These are phyloP conservation scores for Calonectria ilicicola DNA, from an alignment of 2,329 filamentous ascomycete genomes.

Conservation along the genomic window DNA sequence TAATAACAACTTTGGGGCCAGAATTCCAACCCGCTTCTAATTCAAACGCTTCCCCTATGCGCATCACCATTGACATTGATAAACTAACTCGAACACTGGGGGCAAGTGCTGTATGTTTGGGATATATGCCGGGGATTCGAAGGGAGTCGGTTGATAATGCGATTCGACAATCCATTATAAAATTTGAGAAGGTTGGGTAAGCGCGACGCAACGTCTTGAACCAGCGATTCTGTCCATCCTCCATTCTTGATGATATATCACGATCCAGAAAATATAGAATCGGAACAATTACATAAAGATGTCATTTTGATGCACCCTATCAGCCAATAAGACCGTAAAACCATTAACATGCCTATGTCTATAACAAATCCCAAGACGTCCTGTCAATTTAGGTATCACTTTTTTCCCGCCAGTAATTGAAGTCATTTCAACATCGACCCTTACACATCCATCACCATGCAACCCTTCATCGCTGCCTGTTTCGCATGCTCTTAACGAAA, in stretches of 20 bases:
- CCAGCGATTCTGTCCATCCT: too few relatives aligned
- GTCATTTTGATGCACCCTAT: neutral
- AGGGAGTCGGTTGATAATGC: slow-evolving; percentile 1
- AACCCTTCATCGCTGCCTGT: neutral
- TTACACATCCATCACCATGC: too few relatives aligned
- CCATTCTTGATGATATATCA: too few relatives aligned
- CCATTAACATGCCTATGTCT: neutral
- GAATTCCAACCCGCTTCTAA: neutral
- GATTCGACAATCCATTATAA: neutral
- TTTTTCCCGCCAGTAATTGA: neutral
- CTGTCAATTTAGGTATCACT: neutral
- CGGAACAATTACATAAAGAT: too few relatives aligned
- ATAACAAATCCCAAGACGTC: neutral
- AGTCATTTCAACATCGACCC: neutral
- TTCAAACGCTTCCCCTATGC: neutral
- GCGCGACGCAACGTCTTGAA: neutral
- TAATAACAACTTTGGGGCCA: neutral
- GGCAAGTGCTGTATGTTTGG: neutral
- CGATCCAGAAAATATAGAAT: too few relatives aligned
- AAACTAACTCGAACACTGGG: neutral
- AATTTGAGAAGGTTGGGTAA: neutral
- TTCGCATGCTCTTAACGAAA: slow-evolving; percentile 17
- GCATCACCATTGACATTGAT: neutral
- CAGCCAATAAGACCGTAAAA: neutral
- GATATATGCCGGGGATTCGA: neutral